Conservation (phyloP, 2,329 filamentous ascomycete species). For the Septoria linicola region DNA sequence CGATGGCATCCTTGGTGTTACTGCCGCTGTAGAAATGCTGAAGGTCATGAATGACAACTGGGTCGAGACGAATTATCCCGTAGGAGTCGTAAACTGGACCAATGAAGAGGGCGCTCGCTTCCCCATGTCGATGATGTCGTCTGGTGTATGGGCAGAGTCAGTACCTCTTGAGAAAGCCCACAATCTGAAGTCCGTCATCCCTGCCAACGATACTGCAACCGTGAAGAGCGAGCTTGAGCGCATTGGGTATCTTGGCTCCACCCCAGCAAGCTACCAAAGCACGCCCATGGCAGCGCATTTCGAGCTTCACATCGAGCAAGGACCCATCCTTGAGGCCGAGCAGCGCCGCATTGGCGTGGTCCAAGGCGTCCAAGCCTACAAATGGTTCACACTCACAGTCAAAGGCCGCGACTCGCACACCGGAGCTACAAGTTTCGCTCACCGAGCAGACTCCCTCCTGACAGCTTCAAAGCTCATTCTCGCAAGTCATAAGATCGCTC, state of each 20-base stretch:
- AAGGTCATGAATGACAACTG: constrained; percentile 65
- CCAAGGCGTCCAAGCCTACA: constrained; percentile 70
- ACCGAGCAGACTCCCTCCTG: constrained; percentile 67
- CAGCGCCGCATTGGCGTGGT: constrained; percentile 67
- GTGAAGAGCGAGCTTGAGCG: constrained; percentile 68
- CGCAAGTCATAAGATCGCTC: constrained; percentile 63
- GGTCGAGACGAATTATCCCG: constrained; percentile 66
- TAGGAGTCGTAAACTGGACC: constrained; percentile 77
- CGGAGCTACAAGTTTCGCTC: constrained; percentile 68
- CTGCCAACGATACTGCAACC: constrained; percentile 57
- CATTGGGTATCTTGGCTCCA: constrained; percentile 66
- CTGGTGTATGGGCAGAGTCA: constrained; percentile 73
- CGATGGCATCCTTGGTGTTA: constrained; percentile 74
- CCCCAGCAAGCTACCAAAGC: constrained; percentile 56
- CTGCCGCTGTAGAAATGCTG: constrained; percentile 71
- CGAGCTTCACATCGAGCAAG: constrained; percentile 83
- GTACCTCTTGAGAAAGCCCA: constrained; percentile 64
- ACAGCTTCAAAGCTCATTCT: constrained; percentile 67
- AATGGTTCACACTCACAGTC: constrained; percentile 69
- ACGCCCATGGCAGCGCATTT: constrained; percentile 74
- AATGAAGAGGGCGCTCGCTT: constrained; percentile 83
- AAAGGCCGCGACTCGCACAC: constrained; percentile 69
- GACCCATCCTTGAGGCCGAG: constrained; percentile 67
- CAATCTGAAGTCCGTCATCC: constrained; percentile 59
- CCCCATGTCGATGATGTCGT: constrained; percentile 70